Conservation (phyloP, 495 filamentous ascomycete species). For the Opeltia flavorubescens region DNA sequence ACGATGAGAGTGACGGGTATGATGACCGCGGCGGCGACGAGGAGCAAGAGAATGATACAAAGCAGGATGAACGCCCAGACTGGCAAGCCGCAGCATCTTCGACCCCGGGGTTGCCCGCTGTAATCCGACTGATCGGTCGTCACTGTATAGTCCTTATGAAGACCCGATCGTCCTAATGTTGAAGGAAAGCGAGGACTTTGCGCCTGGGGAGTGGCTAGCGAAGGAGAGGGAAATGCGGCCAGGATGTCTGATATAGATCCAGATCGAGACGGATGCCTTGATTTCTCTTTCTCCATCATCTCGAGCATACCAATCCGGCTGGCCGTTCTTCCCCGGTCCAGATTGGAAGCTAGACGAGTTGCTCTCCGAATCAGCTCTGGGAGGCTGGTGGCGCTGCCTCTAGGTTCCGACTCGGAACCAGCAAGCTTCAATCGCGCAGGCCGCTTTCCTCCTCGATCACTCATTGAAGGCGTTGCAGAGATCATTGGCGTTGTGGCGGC, state of each 20-base stretch:
- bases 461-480: conserved; percentile 14
- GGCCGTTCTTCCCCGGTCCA: conserved; percentile 76
- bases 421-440: conserved; percentile 68
- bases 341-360: conserved; percentile 70
- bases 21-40: conserved; percentile 80
- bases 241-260: conserved; percentile 80
- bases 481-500: conserved; percentile 27
- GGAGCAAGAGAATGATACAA: conserved; percentile 49
- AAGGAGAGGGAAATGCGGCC: conserved; percentile 79
- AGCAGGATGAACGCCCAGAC: conserved; percentile 64
- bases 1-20: conserved; percentile 75
- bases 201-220: conserved; percentile 35
- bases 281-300: conserved; percentile 20
- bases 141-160: neutral
- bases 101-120: conserved; percentile 4
- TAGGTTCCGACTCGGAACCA: conserved; percentile 64
- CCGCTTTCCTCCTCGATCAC: conserved; percentile 35
- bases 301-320: conserved; percentile 46
- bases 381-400: conserved; percentile 80
- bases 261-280: conserved; percentile 23
- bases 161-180: conserved; percentile 4
- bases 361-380: conserved; percentile 82
- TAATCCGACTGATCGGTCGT: neutral
- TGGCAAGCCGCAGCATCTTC: conserved; percentile 60
- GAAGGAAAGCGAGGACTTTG: conserved; percentile 13